These are phyloP conservation scores for Ganoderma leucocontextum DNA, from an alignment of 1,284 basidiomycete genomes.

Conservation along the genomic window DNA sequence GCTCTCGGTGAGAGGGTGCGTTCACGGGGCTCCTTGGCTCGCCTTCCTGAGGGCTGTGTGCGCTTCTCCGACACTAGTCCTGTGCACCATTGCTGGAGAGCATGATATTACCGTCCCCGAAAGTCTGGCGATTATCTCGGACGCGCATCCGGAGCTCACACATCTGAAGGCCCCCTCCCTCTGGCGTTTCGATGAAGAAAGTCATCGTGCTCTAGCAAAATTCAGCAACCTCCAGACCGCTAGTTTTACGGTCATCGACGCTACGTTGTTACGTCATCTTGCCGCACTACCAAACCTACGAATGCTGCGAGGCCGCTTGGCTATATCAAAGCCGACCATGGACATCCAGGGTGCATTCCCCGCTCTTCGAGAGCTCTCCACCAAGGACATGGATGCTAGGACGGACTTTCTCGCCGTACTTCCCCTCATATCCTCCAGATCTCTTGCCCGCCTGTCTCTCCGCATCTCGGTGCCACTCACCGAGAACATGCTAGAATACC, in stretches of 20 bases:
- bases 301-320: neutral
- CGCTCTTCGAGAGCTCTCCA: neutral
- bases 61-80: neutral
- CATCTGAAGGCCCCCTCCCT: neutral
- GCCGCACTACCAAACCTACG: neutral
- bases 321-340: neutral
- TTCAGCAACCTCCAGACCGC: neutral
- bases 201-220: neutral
- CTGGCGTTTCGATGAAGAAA: neutral
- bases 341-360: neutral
- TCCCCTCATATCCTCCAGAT: neutral
- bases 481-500: neutral
- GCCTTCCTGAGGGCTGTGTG: neutral
- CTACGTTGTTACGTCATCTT: neutral
- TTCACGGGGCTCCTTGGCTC: neutral
- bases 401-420: neutral
- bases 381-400: neutral
- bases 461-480: no score
- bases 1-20: no score
- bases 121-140: neutral
- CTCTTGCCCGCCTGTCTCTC: neutral
- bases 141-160: neutral
- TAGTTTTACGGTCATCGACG: neutral
- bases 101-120: neutral
- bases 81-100: neutral